A percentile compares a stretch with the other conserved stretches of the same genome.
phyloP scores from a whole-genome alignment of 345 rosid species.

The Syzygium oleosum region DNA sequence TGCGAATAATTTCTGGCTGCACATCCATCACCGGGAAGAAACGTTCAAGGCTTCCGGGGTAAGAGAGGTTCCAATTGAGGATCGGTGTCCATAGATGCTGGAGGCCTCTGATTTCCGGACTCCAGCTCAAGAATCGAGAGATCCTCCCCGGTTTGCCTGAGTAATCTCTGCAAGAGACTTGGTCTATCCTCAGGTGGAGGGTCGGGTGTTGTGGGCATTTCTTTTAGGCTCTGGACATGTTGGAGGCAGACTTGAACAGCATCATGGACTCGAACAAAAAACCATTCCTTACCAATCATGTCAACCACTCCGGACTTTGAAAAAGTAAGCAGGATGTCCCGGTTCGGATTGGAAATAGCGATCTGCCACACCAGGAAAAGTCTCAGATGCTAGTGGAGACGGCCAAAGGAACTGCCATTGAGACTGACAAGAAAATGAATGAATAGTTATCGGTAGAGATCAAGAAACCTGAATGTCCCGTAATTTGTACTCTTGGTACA shows the following conservation, averaged over 20 bases:
- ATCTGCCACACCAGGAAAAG: slow-evolving; percentile 28
- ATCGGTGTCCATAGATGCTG: slow-evolving; percentile 7
- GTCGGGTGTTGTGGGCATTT: slow-evolving; percentile 12
- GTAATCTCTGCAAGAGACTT: slow-evolving; percentile 37
- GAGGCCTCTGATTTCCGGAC: slow-evolving; percentile 26
- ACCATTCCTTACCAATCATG: slow-evolving; percentile 88
- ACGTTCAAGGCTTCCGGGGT: slow-evolving; percentile 15
- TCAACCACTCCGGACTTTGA: slow-evolving; percentile 72
- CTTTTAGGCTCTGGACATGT: slow-evolving; percentile 49
- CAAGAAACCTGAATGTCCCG: slow-evolving; percentile 66
- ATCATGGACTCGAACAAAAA: slow-evolving; percentile 87
- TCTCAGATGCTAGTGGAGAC: neutral
- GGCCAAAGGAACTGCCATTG: neutral
- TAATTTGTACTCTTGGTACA: slow-evolving; percentile 80
- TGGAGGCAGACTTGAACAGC: slow-evolving; percentile 96
- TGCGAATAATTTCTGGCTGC: neutral
- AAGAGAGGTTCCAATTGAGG: slow-evolving; percentile 63
- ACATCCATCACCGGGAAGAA: neutral
- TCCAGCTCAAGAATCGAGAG: slow-evolving; percentile 32
- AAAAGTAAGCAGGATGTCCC: slow-evolving; percentile 66
- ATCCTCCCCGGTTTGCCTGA: slow-evolving; percentile 32
- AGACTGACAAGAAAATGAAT: neutral
- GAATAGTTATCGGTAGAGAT: neutral
- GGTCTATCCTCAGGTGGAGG: slow-evolving; percentile 22
- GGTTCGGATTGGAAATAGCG: slow-evolving; percentile 85